phyloP scores from a whole-genome alignment of 176 grass and related monocot genomes.

The Dendrocalamus sinicus region DNA sequence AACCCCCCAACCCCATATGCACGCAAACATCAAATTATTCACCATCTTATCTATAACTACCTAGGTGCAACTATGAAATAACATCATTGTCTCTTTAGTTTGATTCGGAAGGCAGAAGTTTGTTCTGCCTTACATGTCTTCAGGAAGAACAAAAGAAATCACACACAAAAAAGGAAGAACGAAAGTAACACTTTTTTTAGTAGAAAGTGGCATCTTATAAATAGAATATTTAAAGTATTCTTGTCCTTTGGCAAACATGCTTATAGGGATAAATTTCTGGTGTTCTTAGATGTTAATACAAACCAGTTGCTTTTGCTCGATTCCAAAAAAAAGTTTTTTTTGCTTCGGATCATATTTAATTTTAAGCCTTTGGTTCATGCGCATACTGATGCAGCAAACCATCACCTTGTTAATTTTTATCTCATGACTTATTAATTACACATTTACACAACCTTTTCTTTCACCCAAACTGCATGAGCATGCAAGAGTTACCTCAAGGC shows the following conservation, averaged over 20 bases:
- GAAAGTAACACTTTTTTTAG: not conserved
- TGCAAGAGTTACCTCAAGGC: not conserved
- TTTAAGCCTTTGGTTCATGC: not conserved
- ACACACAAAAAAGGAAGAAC: too few relatives aligned
- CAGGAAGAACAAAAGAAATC: not conserved
- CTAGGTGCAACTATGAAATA: not conserved
- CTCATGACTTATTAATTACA: not conserved
- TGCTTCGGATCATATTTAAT: not conserved
- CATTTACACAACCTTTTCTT: not conserved
- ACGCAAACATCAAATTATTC: not conserved
- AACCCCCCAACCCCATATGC: not conserved
- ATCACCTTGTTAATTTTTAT: not conserved
- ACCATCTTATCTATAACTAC: not conserved
- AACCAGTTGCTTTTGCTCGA: too few relatives aligned
- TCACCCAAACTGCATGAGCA: not conserved
- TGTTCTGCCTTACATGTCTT: not conserved
- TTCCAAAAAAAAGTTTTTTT: too few relatives aligned
- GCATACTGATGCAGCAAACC: not conserved
- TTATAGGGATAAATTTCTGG: not conserved
- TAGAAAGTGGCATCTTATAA: not conserved
- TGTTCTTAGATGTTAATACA: not conserved
- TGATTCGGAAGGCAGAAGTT: not conserved
- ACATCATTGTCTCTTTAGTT: not conserved
- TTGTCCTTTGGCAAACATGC: not conserved
- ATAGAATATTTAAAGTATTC: not conserved